Evolutionary conservation across 2,329 filamentous ascomycete genomes (phyloP).

Genomic region (Cercospora beticola): DNA sequence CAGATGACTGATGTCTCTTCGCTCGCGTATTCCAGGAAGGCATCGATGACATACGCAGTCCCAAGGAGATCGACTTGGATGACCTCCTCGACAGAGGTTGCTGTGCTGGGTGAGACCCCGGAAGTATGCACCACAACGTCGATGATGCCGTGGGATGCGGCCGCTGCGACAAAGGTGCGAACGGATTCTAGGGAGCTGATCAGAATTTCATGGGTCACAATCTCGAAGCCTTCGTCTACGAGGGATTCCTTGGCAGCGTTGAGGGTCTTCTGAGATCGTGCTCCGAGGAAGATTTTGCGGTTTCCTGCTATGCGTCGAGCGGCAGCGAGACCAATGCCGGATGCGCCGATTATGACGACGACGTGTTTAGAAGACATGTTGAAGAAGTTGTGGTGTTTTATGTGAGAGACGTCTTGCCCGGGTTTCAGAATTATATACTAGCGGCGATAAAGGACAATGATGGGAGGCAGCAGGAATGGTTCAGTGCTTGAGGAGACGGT

Average conservation of each 20-base stretch:
- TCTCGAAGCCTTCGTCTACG: constrained; percentile 2
- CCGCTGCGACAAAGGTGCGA: constrained; percentile 5
- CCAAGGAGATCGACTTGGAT: constrained; percentile 8
- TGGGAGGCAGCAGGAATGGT: background rate
- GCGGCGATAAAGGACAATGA: background rate
- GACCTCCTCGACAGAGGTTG: constrained; percentile 4
- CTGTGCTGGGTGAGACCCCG: constrained; percentile 1
- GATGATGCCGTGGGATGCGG: background rate
- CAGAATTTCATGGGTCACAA: background rate
- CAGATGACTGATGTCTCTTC: constrained; percentile 1
- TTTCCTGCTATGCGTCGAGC: constrained; percentile 10
- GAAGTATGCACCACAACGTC: constrained; percentile 12
- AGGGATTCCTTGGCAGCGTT: background rate
- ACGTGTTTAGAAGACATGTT: background rate
- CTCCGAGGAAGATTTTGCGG: constrained; percentile 9
- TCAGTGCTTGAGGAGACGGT: background rate
- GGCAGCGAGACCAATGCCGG: constrained; percentile 5
- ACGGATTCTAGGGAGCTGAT: constrained; percentile 1
- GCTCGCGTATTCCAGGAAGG: background rate
- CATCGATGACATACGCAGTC: constrained; percentile 13
- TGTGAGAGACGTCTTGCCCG: too few species aligned
- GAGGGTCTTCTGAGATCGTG: background rate
- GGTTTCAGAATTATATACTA: background rate
- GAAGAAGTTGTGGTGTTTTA: background rate
- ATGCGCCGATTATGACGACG: constrained; percentile 10